Base-by-base conservation (phyloP, 345 rosid genomes). In the Salix suchowensis region DNA sequence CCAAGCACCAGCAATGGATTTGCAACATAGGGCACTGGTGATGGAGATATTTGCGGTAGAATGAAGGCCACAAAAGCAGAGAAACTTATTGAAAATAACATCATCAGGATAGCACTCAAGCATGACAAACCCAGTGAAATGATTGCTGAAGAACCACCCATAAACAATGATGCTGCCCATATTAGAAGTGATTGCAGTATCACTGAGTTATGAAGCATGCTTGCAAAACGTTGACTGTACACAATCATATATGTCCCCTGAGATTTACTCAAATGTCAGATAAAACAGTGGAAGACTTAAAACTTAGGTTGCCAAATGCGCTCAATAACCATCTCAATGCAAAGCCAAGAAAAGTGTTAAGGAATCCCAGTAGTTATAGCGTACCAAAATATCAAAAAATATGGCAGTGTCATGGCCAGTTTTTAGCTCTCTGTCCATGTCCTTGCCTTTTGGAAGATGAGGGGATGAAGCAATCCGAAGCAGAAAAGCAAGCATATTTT, bases 401-500 rank as follows among this genome's bases (percentile, higher is more conserved):
- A 91, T 77, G 67, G 88, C 92, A 71, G 77, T 52, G 72, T 87
- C 92, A 18, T 67, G 76, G 36, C 65, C 78, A n/a, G 82, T 65
- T 78, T 76, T 86, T 58, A 77, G 85, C 54, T 84, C 87, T 42
- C 77, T 86, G 73, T 71, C 84, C 55, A 37, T 32, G 69, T 80
- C 72, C 65, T 82, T 81, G 70, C 54, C 82, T 83, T 80, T 77
- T 42, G 91, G 83, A 70, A 92, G 86, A 71, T 86, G 84, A 79
- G 91, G 68, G 58, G 91, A 88, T 77, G 97, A 65, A 78, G 83
- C 96, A 85, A 80, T 79, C 44, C 85, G 93, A 75, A 91, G 84
- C 64, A 96, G 92, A 85, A 93, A 96, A 75, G 96, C 88, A 77
- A 96, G 99, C 93, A 93, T 87, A 81, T 96, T 93, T 83, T 96